phyloP scores from a whole-genome alignment of 805 yeast genomes.

The Zygoascus biomembranicola region DNA sequence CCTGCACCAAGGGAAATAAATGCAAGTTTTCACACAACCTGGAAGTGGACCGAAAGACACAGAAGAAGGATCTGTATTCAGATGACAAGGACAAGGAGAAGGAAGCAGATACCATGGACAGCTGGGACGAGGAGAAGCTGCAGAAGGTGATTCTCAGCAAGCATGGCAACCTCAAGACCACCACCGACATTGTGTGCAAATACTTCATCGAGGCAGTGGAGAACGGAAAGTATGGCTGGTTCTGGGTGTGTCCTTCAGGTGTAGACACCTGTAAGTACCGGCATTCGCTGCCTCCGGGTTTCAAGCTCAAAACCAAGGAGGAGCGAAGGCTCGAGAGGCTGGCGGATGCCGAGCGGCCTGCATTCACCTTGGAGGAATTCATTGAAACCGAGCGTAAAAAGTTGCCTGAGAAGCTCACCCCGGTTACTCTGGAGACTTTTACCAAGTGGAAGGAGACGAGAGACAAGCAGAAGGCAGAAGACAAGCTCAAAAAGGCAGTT shows the following conservation, averaged over 20 bases:
- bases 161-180: conserved; percentile 89
- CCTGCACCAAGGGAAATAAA: conserved; percentile 53
- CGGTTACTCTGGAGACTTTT: conserved; percentile 77
- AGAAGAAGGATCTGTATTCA: conserved; percentile 84
- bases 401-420: conserved; percentile 67
- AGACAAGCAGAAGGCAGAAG: conserved; percentile 29
- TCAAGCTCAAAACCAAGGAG: conserved; percentile 92
- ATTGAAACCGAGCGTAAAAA: conserved; percentile 86
- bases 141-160: conserved; percentile 79
- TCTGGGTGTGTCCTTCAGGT: conserved; percentile 95
- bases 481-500: conserved; percentile 36
- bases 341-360: conserved; percentile 77
- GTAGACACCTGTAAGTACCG: conserved; percentile 89
- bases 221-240: conserved; percentile 97
- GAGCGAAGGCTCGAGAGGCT: conserved; percentile 82
- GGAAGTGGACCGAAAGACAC: conserved; percentile 75
- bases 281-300: conserved; percentile 95
- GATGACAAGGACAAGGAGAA: conserved; percentile 65
- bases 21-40: conserved; percentile 94
- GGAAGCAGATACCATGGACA: conserved; percentile 84
- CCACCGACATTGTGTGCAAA: conserved; percentile 93
- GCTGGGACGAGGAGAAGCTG: conserved; percentile 95
- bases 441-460: conserved; percentile 75
- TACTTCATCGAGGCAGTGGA: conserved; percentile 94
- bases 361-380: conserved; percentile 91